A percentile compares a stretch with the other conserved stretches of the same genome.
These are phyloP conservation scores for Suhomyces panamericanus DNA, from an alignment of 1,139 yeast genomes.

Conservation along the genomic window DNA sequence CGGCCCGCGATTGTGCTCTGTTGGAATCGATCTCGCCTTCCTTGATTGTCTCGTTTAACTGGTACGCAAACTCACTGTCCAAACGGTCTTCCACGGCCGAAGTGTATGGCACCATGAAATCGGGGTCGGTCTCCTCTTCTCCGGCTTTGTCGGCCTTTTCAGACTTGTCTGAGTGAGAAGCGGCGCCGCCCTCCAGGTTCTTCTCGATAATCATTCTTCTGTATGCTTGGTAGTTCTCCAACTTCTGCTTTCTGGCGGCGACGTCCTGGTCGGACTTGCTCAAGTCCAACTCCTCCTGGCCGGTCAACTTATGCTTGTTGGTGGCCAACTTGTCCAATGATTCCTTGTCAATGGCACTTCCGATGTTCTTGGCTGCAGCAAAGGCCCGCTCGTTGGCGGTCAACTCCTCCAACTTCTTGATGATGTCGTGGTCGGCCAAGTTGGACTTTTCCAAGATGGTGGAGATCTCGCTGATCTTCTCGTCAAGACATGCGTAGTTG, in stretches of 20 bases:
- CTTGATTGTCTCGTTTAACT: constrained; percentile 57
- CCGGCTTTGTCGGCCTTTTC: neutral
- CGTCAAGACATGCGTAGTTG: constrained; percentile 53
- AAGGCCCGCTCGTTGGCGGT: constrained; percentile 62
- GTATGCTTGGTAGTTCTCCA: constrained; percentile 49
- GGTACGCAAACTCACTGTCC: constrained; percentile 64
- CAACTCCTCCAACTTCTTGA: constrained; percentile 54
- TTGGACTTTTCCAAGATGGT: constrained; percentile 47
- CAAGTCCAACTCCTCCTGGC: constrained; percentile 42
- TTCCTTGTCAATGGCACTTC: constrained; percentile 47
- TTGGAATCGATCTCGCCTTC: constrained; percentile 66
- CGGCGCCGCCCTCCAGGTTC: neutral
- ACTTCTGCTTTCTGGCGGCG: constrained; percentile 43
- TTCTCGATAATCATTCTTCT: constrained; percentile 49
- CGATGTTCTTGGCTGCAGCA: constrained; percentile 58
- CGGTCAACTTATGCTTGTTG: constrained; percentile 46
- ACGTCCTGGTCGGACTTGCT: constrained; percentile 49
- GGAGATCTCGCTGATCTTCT: constrained; percentile 44
- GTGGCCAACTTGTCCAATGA: constrained; percentile 40
- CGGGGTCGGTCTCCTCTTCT: constrained; percentile 25
- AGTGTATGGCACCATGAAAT: constrained; percentile 62
- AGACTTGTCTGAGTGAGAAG: neutral
- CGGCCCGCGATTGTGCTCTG: constrained; percentile 52
- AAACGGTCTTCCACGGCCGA: constrained; percentile 68
- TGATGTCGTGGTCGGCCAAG: constrained; percentile 40